Percentiles rank a stretch among this genome's conserved stretches.
Evolutionary conservation across 78 protist species (phyloP).

Genomic region (Dictyostelium capitatum): DNA sequence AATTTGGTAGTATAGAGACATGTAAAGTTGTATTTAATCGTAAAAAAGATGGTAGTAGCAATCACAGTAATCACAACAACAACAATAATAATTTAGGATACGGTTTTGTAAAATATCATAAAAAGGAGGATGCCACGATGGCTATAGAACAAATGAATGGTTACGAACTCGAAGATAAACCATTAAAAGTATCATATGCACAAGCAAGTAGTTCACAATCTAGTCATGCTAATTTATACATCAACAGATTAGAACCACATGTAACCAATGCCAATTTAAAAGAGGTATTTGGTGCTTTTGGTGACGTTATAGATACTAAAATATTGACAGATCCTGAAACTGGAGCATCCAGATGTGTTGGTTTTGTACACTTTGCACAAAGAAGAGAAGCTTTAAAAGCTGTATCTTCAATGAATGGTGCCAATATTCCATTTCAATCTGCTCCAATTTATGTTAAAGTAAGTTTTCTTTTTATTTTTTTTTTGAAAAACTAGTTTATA

Average conservation of each 20-base stretch:
- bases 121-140: slow-evolving; percentile 15
- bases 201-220: slow-evolving; percentile 38
- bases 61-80: neutral
- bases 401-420: slow-evolving; percentile 52
- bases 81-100: slow-evolving; percentile 25
- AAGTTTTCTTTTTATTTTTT: neutral
- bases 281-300: slow-evolving; percentile 35
- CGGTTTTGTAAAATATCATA: slow-evolving; percentile 49
- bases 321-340: slow-evolving; percentile 46
- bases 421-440: slow-evolving; percentile 22
- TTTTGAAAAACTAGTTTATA: neutral
- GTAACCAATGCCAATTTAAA: slow-evolving; percentile 25
- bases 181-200: slow-evolving; percentile 49
- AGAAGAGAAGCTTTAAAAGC: slow-evolving; percentile 52
- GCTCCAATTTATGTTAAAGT: slow-evolving; percentile 59
- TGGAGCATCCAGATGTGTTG: slow-evolving; percentile 42
- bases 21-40: slow-evolving; percentile 44
- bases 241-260: slow-evolving; percentile 59
- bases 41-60: neutral
- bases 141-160: slow-evolving; percentile 36
- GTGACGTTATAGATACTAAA: slow-evolving; percentile 37
- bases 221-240: slow-evolving; percentile 45
- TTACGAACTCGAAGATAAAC: slow-evolving; percentile 10
- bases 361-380: slow-evolving; percentile 46
- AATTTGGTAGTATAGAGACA: slow-evolving; percentile 23